Evolutionary conservation across 768 basidiomycete species (phyloP).

Genomic region (Chiua virens): DNA sequence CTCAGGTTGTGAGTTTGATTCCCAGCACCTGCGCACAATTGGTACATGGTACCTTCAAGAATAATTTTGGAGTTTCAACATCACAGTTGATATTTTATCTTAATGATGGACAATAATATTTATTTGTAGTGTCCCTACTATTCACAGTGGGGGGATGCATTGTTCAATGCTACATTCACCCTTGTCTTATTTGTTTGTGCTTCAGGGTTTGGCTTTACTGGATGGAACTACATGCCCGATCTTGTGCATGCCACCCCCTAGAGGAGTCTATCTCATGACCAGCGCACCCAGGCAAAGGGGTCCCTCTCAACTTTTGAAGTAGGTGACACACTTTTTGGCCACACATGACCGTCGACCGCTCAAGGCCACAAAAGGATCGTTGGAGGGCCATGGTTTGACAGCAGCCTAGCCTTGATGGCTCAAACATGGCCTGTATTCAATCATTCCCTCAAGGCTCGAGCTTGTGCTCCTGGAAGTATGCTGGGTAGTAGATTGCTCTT

Average conservation of each 20-base stretch:
- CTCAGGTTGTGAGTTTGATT: no score
- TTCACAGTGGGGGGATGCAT: no score
- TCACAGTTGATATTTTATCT: no score
- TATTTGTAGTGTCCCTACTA: no score
- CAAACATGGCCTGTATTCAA: slow-evolving; percentile 55
- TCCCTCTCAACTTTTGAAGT: slow-evolving; percentile 92
- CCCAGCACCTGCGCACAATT: no score
- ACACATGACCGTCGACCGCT: slow-evolving; percentile 14
- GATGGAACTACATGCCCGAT: slow-evolving; percentile 59
- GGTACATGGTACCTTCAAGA: no score
- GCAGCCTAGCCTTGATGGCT: slow-evolving; percentile 55
- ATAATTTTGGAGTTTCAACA: no score
- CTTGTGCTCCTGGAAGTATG: slow-evolving; percentile 75
- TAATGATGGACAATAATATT: no score
- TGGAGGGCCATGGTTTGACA: slow-evolving; percentile 87
- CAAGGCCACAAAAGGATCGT: slow-evolving; percentile 65
- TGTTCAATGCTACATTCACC: neutral
- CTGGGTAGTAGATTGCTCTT: slow-evolving; percentile 79
- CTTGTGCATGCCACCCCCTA: slow-evolving; percentile 61
- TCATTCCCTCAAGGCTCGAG: slow-evolving; percentile 52
- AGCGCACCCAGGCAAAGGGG: slow-evolving; percentile 69
- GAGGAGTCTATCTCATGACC: slow-evolving; percentile 72
- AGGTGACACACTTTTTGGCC: slow-evolving; percentile 18
- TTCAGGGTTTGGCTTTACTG: slow-evolving; percentile 70
- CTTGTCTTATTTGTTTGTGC: neutral